Base-by-base conservation (phyloP, 768 basidiomycete species). In the Leccinum variicolor region DNA sequence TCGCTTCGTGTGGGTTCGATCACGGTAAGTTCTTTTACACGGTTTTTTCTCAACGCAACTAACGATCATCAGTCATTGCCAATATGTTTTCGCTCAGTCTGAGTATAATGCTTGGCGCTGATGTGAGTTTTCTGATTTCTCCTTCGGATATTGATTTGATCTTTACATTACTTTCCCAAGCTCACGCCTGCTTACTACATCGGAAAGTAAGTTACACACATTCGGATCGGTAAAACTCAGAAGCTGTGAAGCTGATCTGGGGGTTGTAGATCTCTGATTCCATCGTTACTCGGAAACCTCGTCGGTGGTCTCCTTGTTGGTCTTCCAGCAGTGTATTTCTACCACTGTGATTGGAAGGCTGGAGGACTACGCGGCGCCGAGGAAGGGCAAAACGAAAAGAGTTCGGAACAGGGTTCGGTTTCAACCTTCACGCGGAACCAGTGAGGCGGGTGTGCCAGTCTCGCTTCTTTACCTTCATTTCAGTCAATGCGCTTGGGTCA, bases 61-160 rank as follows among this genome's bases (percentile, higher is more conserved):
- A 39, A 54, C 49, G 15, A 33, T 49, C 25, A 23, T 39, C 47
- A 86, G 86, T 87, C 11, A 74, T 87, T 23, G 88, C 88, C 19
- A 90, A 90, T 65, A 89, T 90, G 88, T 89, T 84, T 68, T 87
- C 83, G 4, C 72, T 90, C 6, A 85, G 86, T 0, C 69, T 89
- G 36, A 78, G 85, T 11, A 88, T 90, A 33, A 84, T 89, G 80
- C 84, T 89, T 64, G 80, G 84, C 21, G 84, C 85, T 25, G 71
- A 82, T 52, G 87, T 87, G 67, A 63, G 84, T 72, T 13, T 13
- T 43, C 11, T 19, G 23, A n/a, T 25, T 33, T 28, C 17, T 28
- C 55, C 17, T 19, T n/a, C 15, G 34, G 14, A 11, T 28, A 23
- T 47, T 17, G 33, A 15, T 51, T 46, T 59, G 51, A 66, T 48